phyloP scores from a whole-genome alignment of 345 rosid genomes.

The Punica granatum region DNA sequence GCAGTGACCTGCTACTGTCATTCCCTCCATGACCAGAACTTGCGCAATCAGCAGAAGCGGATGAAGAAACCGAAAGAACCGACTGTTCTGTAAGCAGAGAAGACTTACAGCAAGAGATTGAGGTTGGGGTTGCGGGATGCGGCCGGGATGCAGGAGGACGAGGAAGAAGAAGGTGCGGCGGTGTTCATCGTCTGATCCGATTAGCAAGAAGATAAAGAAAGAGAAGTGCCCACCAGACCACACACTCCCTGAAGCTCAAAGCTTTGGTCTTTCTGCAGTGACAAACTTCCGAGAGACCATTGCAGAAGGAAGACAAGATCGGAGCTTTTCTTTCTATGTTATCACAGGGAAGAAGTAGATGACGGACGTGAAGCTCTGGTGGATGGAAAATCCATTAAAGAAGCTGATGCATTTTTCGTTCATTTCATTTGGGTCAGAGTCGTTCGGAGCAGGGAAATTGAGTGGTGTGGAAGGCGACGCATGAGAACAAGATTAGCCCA shows the following conservation, averaged over 20 bases:
- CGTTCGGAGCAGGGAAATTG: not conserved
- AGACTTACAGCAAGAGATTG: slow-evolving; percentile 14
- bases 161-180: slow-evolving; percentile 18
- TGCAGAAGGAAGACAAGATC: not conserved
- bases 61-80: not conserved
- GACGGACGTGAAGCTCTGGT: not conserved
- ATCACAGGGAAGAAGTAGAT: not conserved
- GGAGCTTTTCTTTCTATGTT: not conserved
- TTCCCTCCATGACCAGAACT: not conserved
- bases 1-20: slow-evolving; percentile 3
- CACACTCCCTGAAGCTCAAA: not conserved
- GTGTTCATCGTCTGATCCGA: slow-evolving; percentile 17
- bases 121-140: slow-evolving; percentile 14
- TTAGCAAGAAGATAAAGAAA: not conserved
- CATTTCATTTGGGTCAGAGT: not conserved
- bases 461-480: slow-evolving; percentile 15
- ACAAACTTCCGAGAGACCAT: not conserved
- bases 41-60: slow-evolving; percentile 3
- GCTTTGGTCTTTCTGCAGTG: not conserved
- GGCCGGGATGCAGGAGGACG: slow-evolving; percentile 11
- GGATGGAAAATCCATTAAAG: not conserved
- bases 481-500: slow-evolving; percentile 17
- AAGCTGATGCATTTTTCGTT: not conserved
- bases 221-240: not conserved
- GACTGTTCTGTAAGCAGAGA: not conserved